Evolutionary conservation across 73 alveolate genomes (phyloP).

Genomic region (Halteria grandinella): DNA sequence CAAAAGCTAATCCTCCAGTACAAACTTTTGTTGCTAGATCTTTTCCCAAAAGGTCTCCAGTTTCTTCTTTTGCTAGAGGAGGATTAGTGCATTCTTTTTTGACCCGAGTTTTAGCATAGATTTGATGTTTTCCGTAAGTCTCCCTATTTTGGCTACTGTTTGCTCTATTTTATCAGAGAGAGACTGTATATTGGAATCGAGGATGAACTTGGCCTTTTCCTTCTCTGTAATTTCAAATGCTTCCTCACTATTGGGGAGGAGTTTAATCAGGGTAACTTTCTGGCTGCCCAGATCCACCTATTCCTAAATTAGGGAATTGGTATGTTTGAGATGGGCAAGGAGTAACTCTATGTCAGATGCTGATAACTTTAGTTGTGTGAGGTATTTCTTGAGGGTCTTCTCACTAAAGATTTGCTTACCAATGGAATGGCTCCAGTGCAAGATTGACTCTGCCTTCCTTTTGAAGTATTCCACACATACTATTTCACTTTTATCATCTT

Average conservation of each 20-base stretch:
- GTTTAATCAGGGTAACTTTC: conserved; percentile 17
- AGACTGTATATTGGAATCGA: neutral
- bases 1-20: conserved; percentile 12
- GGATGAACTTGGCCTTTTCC: conserved; percentile 33
- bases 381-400: neutral
- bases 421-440: neutral
- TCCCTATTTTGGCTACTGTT: neutral
- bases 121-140: neutral
- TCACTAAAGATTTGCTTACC: conserved; percentile 30
- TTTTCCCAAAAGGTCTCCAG: conserved; percentile 41
- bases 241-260: neutral
- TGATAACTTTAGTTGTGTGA: neutral
- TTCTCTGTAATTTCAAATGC: conserved; percentile 1
- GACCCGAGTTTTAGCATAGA: neutral
- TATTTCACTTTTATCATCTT: conserved; percentile 31
- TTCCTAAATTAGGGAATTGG: neutral
- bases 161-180: conserved; percentile 3
- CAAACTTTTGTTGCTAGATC: conserved; percentile 6
- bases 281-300: neutral
- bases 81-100: neutral
- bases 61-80: conserved; percentile 12
- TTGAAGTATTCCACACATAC: conserved; percentile 16
- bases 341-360: conserved; percentile 20
- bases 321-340: conserved; percentile 14
- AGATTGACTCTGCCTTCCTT: neutral